Evolutionary conservation across 2,329 filamentous ascomycete genomes (phyloP).

Genomic region (Botrytis porri): DNA sequence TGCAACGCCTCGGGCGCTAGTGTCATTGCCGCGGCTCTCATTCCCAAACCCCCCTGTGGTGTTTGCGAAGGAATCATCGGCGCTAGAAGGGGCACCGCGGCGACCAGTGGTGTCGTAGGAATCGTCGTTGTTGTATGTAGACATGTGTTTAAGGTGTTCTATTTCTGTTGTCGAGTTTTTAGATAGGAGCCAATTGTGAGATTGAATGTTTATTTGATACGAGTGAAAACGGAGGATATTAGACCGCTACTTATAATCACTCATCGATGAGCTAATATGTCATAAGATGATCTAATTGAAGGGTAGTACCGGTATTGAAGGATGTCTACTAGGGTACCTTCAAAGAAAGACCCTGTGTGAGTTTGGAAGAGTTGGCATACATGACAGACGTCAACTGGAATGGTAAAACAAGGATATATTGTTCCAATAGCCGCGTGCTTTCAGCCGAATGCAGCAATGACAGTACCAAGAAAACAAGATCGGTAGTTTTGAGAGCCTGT

Average conservation of each 20-base stretch:
- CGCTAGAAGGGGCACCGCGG: slow-evolving; percentile 15
- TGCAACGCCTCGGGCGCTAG: background rate
- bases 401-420: background rate
- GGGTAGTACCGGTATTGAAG: background rate
- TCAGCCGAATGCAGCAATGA: background rate
- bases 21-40: slow-evolving; percentile 1
- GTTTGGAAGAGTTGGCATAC: slow-evolving; percentile 19
- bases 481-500: background rate
- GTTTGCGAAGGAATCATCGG: slow-evolving; percentile 2
- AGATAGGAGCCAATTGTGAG: background rate
- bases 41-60: slow-evolving; percentile 3
- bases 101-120: slow-evolving; percentile 11
- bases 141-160: slow-evolving; percentile 32
- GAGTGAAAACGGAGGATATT: background rate
- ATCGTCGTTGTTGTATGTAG: slow-evolving; percentile 36
- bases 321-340: background rate
- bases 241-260: slow-evolving; percentile 13
- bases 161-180: background rate
- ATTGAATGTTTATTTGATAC: background rate
- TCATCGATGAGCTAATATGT: background rate
- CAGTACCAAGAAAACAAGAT: slow-evolving; percentile 4
- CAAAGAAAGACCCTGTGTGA: background rate
- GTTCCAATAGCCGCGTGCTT: background rate
- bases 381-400: slow-evolving; percentile 5
- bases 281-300: slow-evolving; percentile 17